phyloP scores from a whole-genome alignment of 2,329 filamentous ascomycete species.

The Calonectria honghensis region DNA sequence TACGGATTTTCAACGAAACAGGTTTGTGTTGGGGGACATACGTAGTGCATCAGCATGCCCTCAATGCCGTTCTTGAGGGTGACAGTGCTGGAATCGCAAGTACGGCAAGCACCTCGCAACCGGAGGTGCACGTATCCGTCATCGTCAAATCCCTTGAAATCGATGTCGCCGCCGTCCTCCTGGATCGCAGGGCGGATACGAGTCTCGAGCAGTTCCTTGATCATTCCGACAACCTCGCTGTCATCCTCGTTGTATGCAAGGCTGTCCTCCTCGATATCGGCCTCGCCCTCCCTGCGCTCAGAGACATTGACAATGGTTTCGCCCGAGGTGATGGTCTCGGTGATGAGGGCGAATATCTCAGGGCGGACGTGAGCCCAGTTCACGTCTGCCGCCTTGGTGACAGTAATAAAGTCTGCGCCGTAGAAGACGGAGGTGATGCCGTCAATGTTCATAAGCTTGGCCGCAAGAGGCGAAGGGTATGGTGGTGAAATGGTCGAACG shows the following conservation, averaged over 20 bases:
- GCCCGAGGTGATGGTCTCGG: constrained; percentile 90
- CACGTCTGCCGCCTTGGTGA: constrained; percentile 90
- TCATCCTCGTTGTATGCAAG: constrained; percentile 92
- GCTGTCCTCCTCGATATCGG: constrained; percentile 75
- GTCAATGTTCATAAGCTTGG: constrained; percentile 93
- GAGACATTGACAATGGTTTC: constrained; percentile 85
- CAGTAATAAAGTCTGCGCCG: constrained; percentile 95
- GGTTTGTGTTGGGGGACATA: constrained; percentile 67
- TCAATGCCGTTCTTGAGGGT: constrained; percentile 99
- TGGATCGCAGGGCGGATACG: constrained; percentile 96
- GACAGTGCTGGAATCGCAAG: constrained; percentile 97
- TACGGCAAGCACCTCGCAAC: constrained; percentile 93
- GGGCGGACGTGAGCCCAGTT: constrained; percentile 97
- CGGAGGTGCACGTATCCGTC: constrained; percentile 89
- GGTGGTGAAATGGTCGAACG: constrained; percentile 92
- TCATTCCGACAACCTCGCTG: constrained; percentile 96
- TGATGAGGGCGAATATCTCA: constrained; percentile 96
- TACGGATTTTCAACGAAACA: not conserved
- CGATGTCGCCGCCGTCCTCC: constrained; percentile 98
- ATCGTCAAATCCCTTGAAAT: constrained; percentile 91
- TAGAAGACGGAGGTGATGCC: constrained; percentile 97
- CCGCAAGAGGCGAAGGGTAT: constrained; percentile 92
- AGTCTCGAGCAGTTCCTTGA: constrained; percentile 97
- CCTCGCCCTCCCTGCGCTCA: constrained; percentile 75
- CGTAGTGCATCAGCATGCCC: constrained; percentile 98